Conservation (phyloP, 2,329 filamentous ascomycete genomes). For the Ambrosiella xylebori region DNA sequence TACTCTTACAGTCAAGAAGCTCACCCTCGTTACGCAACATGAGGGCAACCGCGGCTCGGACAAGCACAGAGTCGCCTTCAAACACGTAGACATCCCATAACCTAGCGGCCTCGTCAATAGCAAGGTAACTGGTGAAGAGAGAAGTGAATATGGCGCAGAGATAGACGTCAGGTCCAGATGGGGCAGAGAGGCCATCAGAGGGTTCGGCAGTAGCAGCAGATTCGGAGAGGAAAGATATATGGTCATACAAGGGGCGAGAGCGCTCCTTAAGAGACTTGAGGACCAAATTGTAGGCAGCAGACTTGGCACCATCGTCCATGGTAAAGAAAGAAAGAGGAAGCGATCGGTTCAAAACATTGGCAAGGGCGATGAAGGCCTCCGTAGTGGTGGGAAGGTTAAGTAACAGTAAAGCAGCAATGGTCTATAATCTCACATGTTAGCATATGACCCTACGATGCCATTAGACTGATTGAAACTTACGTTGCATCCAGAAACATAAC, state of each 20-base stretch:
- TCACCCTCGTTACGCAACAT: constrained; percentile 37
- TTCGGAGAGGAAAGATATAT: constrained; percentile 28
- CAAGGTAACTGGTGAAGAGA: constrained; percentile 45
- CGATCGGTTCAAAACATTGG: constrained; percentile 62
- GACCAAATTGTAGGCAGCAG: constrained; percentile 51
- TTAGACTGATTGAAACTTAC: constrained; percentile 30
- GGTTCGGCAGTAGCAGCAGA: neutral
- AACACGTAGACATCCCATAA: constrained; percentile 74
- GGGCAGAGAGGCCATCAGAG: neutral
- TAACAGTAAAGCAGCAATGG: constrained; percentile 55
- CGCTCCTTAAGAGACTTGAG: constrained; percentile 50
- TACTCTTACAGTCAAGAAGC: constrained; percentile 29
- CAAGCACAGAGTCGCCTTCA: constrained; percentile 56
- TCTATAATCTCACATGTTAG: constrained; percentile 26
- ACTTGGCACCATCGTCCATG: constrained; percentile 49
- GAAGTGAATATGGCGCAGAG: constrained; percentile 43
- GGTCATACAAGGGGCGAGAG: constrained; percentile 43
- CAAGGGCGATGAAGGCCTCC: constrained; percentile 51
- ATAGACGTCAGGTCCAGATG: constrained; percentile 29
- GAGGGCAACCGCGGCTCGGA: constrained; percentile 54
- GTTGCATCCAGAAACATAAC: constrained; percentile 58
- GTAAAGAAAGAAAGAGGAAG: constrained; percentile 61
- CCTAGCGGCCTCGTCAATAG: constrained; percentile 52
- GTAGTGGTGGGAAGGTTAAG: constrained; percentile 49
- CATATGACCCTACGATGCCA: constrained; percentile 3